A percentile compares a stretch with the other conserved stretches of the same genome.
Evolutionary conservation across 192 early-diverging fungal species (phyloP).

Genomic region (Gamsiella multidivaricata): DNA sequence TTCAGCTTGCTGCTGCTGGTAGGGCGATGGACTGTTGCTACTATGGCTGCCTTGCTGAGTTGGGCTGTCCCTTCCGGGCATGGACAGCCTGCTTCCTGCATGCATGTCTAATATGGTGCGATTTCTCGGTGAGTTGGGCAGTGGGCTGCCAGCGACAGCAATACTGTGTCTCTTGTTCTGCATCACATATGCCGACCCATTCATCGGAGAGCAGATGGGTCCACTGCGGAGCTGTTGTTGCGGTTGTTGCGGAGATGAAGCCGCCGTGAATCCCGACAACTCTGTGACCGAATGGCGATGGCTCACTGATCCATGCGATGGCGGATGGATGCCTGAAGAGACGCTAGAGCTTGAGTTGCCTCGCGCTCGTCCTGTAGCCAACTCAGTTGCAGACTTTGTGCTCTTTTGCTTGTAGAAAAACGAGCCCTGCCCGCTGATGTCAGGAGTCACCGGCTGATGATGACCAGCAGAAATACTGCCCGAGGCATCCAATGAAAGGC

Average conservation of each 20-base stretch:
- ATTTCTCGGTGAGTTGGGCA: constrained; percentile 19
- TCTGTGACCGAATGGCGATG: constrained; percentile 10
- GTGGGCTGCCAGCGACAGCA: not conserved
- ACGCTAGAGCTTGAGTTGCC: constrained; percentile 1
- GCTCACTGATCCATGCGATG: not conserved
- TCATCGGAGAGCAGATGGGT: not conserved
- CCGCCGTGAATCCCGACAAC: not conserved
- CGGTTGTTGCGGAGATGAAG: not conserved
- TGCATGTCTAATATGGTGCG: constrained; percentile 35
- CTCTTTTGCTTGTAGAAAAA: constrained; percentile 49
- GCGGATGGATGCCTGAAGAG: not conserved
- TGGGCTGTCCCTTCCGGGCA: not conserved
- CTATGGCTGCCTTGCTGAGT: not conserved
- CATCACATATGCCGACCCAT: constrained; percentile 3
- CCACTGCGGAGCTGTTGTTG: not conserved
- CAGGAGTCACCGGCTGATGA: not conserved
- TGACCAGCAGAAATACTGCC: not conserved
- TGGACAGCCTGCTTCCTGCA: constrained; percentile 16
- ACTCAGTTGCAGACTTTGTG: constrained; percentile 29
- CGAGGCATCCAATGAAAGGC: constrained; percentile 37
- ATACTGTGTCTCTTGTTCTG: constrained; percentile 26
- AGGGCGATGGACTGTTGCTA: not conserved
- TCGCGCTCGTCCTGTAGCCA: constrained; percentile 22
- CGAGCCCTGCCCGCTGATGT: constrained; percentile 1
- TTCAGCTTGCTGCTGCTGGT: constrained; percentile 13